Conservation (phyloP, 768 basidiomycete species). For the Pisolithus sp. region DNA sequence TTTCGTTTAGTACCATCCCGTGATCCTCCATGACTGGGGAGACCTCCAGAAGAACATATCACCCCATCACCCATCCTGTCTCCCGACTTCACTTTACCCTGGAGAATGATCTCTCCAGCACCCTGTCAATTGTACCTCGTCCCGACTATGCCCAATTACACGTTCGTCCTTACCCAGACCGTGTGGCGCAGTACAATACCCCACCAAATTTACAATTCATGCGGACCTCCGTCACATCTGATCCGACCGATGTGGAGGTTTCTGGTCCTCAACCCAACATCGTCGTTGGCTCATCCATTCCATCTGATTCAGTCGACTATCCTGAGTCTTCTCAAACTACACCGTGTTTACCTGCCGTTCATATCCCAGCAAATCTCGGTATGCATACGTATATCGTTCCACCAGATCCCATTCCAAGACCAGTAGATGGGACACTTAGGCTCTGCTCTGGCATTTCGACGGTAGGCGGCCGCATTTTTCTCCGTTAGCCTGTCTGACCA, state of each 20-base stretch:
- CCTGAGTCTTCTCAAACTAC: slow-evolving; percentile 28
- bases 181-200: slow-evolving; percentile 18
- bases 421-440: too few species aligned
- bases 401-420: slow-evolving; percentile 5
- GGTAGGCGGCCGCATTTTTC: slow-evolving; percentile 12
- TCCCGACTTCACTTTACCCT: slow-evolving; percentile 6
- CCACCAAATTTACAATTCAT: slow-evolving; percentile 23
- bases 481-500: slow-evolving; percentile 12
- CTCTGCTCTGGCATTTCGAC: background rate
- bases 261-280: slow-evolving; percentile 4
- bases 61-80: slow-evolving; percentile 7
- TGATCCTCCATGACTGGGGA: slow-evolving; percentile 15
- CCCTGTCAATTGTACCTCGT: slow-evolving; percentile 8
- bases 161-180: background rate
- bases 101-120: slow-evolving; percentile 12
- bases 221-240: slow-evolving; percentile 18
- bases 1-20: slow-evolving; percentile 5
- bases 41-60: slow-evolving; percentile 11
- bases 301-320: slow-evolving; percentile 10
- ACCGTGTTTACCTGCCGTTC: slow-evolving; percentile 13
- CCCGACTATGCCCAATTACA: slow-evolving; percentile 2
- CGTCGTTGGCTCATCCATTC: slow-evolving; percentile 4
- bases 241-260: slow-evolving; percentile 19
- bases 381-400: slow-evolving; percentile 9
- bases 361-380: slow-evolving; percentile 10